phyloP scores from a whole-genome alignment of 352 stramenopile species.

The Pythium biforme region DNA sequence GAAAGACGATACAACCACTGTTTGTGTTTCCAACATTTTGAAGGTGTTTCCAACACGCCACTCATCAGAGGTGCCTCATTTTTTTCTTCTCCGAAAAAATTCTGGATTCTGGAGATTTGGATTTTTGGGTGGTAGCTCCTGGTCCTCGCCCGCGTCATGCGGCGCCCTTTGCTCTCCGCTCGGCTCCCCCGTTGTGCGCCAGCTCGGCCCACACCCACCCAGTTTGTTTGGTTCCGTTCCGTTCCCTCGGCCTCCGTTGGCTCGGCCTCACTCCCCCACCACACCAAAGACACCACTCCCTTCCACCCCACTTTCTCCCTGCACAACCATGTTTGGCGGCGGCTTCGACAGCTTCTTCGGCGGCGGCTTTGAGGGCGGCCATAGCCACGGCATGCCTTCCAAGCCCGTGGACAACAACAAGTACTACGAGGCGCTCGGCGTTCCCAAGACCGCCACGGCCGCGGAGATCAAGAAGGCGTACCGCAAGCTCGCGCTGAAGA shows the following conservation, averaged over 20 bases:
- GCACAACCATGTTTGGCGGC: conserved; percentile 74
- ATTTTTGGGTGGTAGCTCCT: conserved; percentile 21
- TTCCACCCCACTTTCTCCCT: not conserved
- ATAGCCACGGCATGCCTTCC: conserved; percentile 32
- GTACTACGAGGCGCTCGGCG: conserved; percentile 87
- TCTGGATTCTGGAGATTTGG: conserved; percentile 19
- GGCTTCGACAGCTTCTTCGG: conserved; percentile 88
- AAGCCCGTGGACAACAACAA: conserved; percentile 87
- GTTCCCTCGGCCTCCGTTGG: conserved; percentile 17
- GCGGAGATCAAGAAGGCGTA: conserved; percentile 92
- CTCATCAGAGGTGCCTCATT: conserved; percentile 7
- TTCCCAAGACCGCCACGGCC: conserved; percentile 78
- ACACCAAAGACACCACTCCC: conserved; percentile 15
- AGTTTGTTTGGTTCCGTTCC: conserved; percentile 22
- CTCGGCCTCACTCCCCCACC: conserved; percentile 16
- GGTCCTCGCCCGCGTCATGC: not conserved
- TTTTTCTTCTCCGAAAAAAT: conserved; percentile 1
- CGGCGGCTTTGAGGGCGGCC: conserved; percentile 64
- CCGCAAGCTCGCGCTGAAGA: conserved; percentile 89
- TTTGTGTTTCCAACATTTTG: not conserved
- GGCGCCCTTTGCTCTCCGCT: conserved; percentile 20
- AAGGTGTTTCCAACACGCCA: conserved; percentile 9
- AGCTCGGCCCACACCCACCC: conserved; percentile 17
- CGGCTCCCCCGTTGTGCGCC: not conserved
- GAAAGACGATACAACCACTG: not conserved